phyloP scores from a whole-genome alignment of 2,329 filamentous ascomycete species.

The Madurella mycetomatis region DNA sequence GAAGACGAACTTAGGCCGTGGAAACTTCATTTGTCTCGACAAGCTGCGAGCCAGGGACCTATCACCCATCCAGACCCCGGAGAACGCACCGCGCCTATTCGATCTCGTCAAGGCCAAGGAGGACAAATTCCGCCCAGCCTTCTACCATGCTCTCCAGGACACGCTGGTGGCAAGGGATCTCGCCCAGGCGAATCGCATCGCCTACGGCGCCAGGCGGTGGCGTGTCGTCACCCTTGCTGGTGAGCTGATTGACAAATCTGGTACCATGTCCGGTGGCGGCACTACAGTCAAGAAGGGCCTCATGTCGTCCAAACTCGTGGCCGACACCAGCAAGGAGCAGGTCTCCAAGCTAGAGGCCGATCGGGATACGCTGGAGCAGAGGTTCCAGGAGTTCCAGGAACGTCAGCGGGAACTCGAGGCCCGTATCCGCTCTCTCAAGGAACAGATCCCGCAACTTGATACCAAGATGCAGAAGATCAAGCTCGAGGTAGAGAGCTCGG shows the following conservation, averaged over 20 bases:
- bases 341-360: constrained; percentile 83
- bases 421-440: constrained; percentile 65
- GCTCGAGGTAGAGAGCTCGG: constrained; percentile 82
- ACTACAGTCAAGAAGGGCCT: constrained; percentile 83
- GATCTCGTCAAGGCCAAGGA: constrained; percentile 89
- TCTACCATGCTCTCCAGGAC: constrained; percentile 93
- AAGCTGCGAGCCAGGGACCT: constrained; percentile 76
- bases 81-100: constrained; percentile 87
- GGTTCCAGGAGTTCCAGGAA: constrained; percentile 79
- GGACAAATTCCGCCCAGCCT: constrained; percentile 80
- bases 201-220: constrained; percentile 91
- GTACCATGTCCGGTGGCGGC: constrained; percentile 97
- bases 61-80: constrained; percentile 77
- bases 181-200: constrained; percentile 94
- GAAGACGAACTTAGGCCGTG: constrained; percentile 94
- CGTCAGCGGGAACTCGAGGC: constrained; percentile 76
- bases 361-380: constrained; percentile 76
- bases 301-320: constrained; percentile 95
- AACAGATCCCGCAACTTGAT: constrained; percentile 77
- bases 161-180: constrained; percentile 90
- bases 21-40: constrained; percentile 95
- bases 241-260: constrained; percentile 94
- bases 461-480: constrained; percentile 87
- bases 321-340: constrained; percentile 82
- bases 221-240: constrained; percentile 93